Evolutionary conservation across 75 land plant genomes (phyloP), one percentile per base, ranked within the genome.

Genomic region (Sequoia sempervirens): DNA sequence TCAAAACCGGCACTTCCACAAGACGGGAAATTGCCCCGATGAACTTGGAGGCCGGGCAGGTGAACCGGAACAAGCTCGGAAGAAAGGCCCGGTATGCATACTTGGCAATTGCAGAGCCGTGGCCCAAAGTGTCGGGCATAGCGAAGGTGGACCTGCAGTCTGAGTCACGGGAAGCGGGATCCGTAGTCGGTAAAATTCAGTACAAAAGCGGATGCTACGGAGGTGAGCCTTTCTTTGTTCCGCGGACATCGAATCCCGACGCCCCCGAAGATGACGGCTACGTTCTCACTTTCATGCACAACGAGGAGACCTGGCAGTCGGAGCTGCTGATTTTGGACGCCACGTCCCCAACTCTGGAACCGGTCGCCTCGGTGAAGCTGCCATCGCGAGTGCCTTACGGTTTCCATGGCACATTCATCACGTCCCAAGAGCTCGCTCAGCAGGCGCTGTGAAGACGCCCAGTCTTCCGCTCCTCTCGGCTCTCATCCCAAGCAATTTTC

Each of bases 71-170:
- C 88, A 36, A 34, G 43, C 86, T 95, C 12, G 98, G 98, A 0
- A 75, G 95, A 17, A 92, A 93, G 76, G 88, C 91, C 82, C 86
- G 85, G 47, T 93, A 61, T 84, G 90, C 92, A 5, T 96, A 96
- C 85, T 86, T 96, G 23, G 98, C 98, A 43, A 89, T 96, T 37
- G 97, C 94, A 0, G 97, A 95, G 87, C 98, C 97, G 12, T 96
- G 98, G 98, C 98, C 98, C 1, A 95, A 92, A 83, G 93, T 96
- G 1, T 96, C 97, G 0, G 98, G 98, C 4, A 92, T 96, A 54
- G 98, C 98, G 26, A 96, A 96, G 82, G 97, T 96, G 46, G 95
- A 96, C 86, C 88, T 96, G 15, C 41, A n/a, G 17, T 81, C 93
- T 2, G 15, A 47, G 75, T 37, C 58, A 2, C 13, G 37, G 36